phyloP scores from a whole-genome alignment of 176 grass and related monocot species.

The Themeda triandra region DNA sequence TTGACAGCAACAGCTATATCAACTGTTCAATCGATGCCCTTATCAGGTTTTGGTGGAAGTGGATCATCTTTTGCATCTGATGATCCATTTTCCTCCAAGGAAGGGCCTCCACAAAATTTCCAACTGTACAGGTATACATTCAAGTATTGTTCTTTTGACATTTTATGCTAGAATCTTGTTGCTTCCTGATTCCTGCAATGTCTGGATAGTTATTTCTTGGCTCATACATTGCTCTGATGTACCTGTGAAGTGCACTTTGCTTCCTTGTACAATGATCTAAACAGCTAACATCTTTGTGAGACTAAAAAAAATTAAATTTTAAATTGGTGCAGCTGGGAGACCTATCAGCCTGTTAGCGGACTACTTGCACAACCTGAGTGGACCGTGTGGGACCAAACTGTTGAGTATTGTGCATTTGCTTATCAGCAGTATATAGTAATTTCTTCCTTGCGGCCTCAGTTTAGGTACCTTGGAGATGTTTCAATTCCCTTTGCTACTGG shows the following conservation, averaged over 20 bases:
- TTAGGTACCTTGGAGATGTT: slow-evolving; percentile 95
- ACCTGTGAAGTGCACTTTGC: neutral
- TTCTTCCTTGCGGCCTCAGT: slow-evolving; percentile 92
- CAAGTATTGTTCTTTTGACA: slow-evolving; percentile 6
- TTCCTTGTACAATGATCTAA: slow-evolving; percentile 1
- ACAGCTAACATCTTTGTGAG: slow-evolving; percentile 9
- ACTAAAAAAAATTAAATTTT: slow-evolving; percentile 29
- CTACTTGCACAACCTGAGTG: slow-evolving; percentile 91
- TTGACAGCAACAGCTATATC: slow-evolving; percentile 88
- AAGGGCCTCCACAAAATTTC: slow-evolving; percentile 89
- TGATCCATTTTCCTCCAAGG: slow-evolving; percentile 78
- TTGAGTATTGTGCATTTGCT: slow-evolving; percentile 96
- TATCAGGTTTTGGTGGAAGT: slow-evolving; percentile 85
- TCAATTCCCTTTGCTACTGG: slow-evolving; percentile 96
- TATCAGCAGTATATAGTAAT: slow-evolving; percentile 98
- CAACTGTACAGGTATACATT: slow-evolving; percentile 90
- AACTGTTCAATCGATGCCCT: slow-evolving; percentile 87
- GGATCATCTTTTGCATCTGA: slow-evolving; percentile 79
- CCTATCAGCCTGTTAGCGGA: slow-evolving; percentile 88
- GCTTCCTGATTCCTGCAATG: neutral
- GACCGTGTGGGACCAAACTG: slow-evolving; percentile 97
- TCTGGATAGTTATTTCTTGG: slow-evolving; percentile 13
- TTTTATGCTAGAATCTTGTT: neutral
- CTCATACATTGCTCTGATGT: neutral
- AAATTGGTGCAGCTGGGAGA: slow-evolving; percentile 86